Evolutionary conservation across 495 filamentous ascomycete genomes (phyloP), one percentile per base, ranked within the genome.

Genomic region (Neurospora sp.): DNA sequence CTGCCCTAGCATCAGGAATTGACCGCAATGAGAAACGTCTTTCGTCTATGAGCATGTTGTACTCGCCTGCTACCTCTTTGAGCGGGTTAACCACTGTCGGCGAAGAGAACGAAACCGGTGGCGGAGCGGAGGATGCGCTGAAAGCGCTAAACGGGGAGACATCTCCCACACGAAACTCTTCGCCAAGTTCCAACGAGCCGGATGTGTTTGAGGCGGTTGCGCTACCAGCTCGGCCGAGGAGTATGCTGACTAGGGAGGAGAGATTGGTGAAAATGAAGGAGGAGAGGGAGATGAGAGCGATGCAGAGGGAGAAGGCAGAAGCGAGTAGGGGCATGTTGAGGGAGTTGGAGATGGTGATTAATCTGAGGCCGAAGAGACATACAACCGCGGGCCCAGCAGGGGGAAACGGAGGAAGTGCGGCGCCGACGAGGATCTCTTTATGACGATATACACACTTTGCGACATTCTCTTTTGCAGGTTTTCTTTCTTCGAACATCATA

Each of bases 181-280:
- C 71, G 45, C 76, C 5, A 71, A 70, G 31, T 69, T 79, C 80
- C 6, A 88, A 91, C 62, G 86, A 88, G 70, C 91, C 95, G 72
- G 93, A 97, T 77, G 88, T 99, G 6, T 97, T 95, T 73, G 96
- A 99, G 81, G 95, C 94, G 0, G 88, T 98, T 48, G 92, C 94
- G 1, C 81, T 93, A 31, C 93, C 94, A 17, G 83, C 84, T 28
- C 87, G 87, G 72, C 89, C 90, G n/a, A 88, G 92, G 70, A 91
- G 88, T 69, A 88, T 88, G 34, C 79, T 98, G 54, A 94, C 92
- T 4, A 85, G 94, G 77, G 94, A 98, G 76, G 94, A 99, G 81
- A 89, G 96, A 34, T 89, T 98, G 72, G 86, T 87, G 19, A 95
- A 92, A 76, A 95, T 97, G 83, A 93, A 92, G 75, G 94, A 97